Base-by-base conservation (phyloP, 805 yeast species). In the Lachancea waltii region DNA sequence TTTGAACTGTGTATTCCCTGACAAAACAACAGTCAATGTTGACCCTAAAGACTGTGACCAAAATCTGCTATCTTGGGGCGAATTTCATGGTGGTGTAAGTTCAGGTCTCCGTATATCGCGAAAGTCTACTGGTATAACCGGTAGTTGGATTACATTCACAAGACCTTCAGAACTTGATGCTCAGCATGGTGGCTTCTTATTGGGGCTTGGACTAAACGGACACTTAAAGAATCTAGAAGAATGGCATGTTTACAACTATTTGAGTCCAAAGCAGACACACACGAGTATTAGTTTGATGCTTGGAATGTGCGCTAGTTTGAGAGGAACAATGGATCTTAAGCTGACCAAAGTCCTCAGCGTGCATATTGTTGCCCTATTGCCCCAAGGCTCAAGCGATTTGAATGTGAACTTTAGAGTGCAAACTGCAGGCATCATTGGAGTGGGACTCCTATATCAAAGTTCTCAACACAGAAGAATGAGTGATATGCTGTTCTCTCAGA, bases 211-310 rank as follows among this genome's bases (percentile, higher is more conserved):
- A 0, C 64, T 92, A 21, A 85, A 85, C 60, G 97, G 97, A 0
- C 95, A 89, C 55, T 63, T 92, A 50, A 77, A 73, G 40, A 69
- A 71, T 29, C 63, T 92, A 18, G 97, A 90, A 52, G 96, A 92
- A 58, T 92, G 97, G 97, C 96, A 89, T 55, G 83, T 90, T 21
- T 92, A 86, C 58, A 89, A 90, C 53, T 87, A 86, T 48, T 64
- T 92, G 37, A 95, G 95, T 0, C 95, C 95, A 0, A 89, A 92
- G 47, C 86, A 85, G 51, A 75, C 81, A 3, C 73, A 73, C 28
- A 85, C 95, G 0, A 85, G 95, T 57, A 79, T 87, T 24, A 97
- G 97, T 0, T 66, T 92, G 31, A 64, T 92, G 24, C 62, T 92
- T 13, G 99, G 99, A 1, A 81, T 90, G 85, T 78, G 96, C 14